Percentiles rank a stretch among this genome's conserved stretches.
These are phyloP conservation scores for Pneumocystis carinii DNA, from an alignment of 1,139 yeast genomes.

Conservation along the genomic window DNA sequence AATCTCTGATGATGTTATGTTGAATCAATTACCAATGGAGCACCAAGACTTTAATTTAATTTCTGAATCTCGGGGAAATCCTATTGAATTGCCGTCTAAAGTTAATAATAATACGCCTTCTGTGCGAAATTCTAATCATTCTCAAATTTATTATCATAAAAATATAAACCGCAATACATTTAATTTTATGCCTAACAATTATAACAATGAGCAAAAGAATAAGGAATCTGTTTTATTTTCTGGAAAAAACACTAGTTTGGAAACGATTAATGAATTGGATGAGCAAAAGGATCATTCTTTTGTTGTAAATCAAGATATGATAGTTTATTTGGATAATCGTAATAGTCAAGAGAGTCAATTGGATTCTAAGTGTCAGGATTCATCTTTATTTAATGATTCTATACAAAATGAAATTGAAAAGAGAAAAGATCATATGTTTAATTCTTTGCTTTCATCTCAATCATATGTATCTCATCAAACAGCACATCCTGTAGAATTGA, in stretches of 20 bases:
- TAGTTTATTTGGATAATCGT: neutral
- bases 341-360: neutral
- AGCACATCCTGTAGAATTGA: neutral
- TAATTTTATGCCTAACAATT: neutral
- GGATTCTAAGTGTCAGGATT: neutral
- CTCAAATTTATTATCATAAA: neutral
- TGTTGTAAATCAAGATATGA: neutral
- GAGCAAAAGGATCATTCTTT: neutral
- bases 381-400: neutral
- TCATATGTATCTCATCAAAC: neutral
- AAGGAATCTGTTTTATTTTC: neutral
- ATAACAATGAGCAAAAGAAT: neutral
- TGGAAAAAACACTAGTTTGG: neutral
- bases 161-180: neutral
- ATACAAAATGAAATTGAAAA: neutral
- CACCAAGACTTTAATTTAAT: neutral
- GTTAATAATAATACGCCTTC: neutral
- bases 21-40: neutral
- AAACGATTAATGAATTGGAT: neutral
- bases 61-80: neutral
- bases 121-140: neutral
- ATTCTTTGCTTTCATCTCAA: neutral
- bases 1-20: neutral
- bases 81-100: neutral
- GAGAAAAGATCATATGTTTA: neutral